Base-by-base conservation (phyloP, 163 green algal genomes). In the Chlamydomonas reinhardtii region DNA sequence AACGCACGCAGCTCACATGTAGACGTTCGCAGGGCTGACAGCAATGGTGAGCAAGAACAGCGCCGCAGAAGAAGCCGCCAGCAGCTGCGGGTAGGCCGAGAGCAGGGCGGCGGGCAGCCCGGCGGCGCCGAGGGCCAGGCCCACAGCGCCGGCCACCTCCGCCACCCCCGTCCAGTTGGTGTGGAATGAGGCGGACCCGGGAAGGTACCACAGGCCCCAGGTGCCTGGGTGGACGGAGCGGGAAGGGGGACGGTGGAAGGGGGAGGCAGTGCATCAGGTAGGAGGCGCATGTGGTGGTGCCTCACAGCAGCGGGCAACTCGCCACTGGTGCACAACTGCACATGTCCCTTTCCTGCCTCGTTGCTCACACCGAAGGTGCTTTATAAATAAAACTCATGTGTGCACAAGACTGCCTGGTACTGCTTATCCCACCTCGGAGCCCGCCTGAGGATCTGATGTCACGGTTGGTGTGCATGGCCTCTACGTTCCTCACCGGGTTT, bases 121-220 rank as follows among this genome's bases (percentile, higher is more conserved):
- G 1, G 59, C 24, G 4, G 25, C 59, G 24, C 24, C 59, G 20
- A 29, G 25, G 4, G 59, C 59, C 27, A 90, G 59, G 3, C 77
- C 77, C 32, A 71, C 59, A 24, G 79, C 86, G 19, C 86, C 86
- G 6, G 62, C 35, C 14, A 90, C 71, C 69, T 90, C 86, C 11
- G 79, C 80, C 29, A 85, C 86, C 56, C 86, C 86, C 0, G 86
- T 90, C 86, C 86, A 90, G 19, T 79, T 54, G 37, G 88, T 82
- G 59, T 91, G 87, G 37, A 88, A 88, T 25, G 27, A 31, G 19
- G 56, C 64, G 2, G 73, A 85, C 24, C 86, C 86, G 8, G 86
- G 86, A 15, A 90, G 72, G 64, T 82, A 35, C 78, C 79, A 90
- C 27, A 87, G 31, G 59, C 86, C 86, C 76, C 76, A 83, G 59